These are phyloP conservation scores for Gyrodon tennesseensis DNA, from an alignment of 1,284 basidiomycete species.

Conservation along the genomic window DNA sequence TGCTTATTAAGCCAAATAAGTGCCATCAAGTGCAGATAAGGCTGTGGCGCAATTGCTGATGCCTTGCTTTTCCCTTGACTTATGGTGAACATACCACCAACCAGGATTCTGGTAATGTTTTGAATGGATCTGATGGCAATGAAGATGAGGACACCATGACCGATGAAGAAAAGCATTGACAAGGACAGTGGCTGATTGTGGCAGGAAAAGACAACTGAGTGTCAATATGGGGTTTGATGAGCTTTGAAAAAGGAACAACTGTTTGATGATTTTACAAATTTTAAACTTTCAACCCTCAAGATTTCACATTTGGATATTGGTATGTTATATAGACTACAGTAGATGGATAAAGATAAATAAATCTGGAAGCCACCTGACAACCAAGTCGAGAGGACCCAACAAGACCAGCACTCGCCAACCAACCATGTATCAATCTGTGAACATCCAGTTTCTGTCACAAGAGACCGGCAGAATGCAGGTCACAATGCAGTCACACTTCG, in stretches of 20 bases:
- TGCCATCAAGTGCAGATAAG: too few relatives aligned
- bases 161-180: conserved; percentile 53
- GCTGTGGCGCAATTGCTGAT: too few relatives aligned
- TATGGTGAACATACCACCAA: conserved; percentile 7
- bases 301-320: conserved; percentile 6
- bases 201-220: conserved; percentile 75
- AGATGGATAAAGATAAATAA: conserved; percentile 32
- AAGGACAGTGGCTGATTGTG: conserved; percentile 67
- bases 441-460: conserved; percentile 41
- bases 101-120: neutral
- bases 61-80: conserved; percentile 61
- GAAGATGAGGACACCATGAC: conserved; percentile 59
- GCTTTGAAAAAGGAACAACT: conserved; percentile 52
- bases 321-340: conserved; percentile 28
- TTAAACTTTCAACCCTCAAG: neutral
- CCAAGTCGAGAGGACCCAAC: conserved; percentile 2
- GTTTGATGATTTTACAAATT: neutral
- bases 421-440: conserved; percentile 12
- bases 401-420: neutral
- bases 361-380: neutral
- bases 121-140: conserved; percentile 37
- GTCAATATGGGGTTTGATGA: conserved; percentile 76
- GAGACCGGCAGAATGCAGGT: conserved; percentile 58
- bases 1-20: too few relatives aligned
- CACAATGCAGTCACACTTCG: conserved; percentile 53